Evolutionary conservation across 208 protist species (phyloP).

Genomic region (Trypanosomatidae sp.): DNA sequence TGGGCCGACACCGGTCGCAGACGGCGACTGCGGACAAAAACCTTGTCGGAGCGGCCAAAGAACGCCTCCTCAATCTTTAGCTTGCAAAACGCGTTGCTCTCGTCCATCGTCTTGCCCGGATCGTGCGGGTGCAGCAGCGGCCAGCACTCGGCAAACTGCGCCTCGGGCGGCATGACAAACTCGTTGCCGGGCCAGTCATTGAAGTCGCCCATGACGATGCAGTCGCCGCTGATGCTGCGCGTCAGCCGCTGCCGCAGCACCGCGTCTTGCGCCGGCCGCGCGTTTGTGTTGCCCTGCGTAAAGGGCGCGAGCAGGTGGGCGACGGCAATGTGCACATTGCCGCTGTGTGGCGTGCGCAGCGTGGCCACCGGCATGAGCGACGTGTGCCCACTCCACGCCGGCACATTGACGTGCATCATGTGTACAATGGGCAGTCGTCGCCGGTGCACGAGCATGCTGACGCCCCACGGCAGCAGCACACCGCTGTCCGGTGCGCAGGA

Average conservation of each 20-base stretch:
- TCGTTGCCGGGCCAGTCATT: conserved; percentile 85
- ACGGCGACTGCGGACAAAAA: conserved; percentile 52
- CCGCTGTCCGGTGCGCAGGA: conserved; percentile 41
- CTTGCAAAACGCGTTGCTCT: conserved; percentile 85
- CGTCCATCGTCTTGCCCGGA: conserved; percentile 83
- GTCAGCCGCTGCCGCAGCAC: conserved; percentile 39
- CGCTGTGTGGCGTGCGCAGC: conserved; percentile 17
- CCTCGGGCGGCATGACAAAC: conserved; percentile 67
- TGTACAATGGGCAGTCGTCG: conserved; percentile 21
- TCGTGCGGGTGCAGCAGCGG: conserved; percentile 44
- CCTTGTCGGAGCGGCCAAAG: conserved; percentile 81
- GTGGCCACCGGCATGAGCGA: conserved; percentile 71
- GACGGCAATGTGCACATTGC: conserved; percentile 24
- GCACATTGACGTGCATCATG: conserved; percentile 69
- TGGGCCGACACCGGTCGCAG: conserved; percentile 55
- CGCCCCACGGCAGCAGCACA: conserved; percentile 66
- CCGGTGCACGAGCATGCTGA: conserved; percentile 64
- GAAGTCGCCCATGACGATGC: conserved; percentile 83
- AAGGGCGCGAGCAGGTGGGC: conserved; percentile 78
- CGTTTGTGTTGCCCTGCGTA: conserved; percentile 49
- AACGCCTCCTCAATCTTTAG: conserved; percentile 88
- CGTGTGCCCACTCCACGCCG: conserved; percentile 75
- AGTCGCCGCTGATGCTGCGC: conserved; percentile 30
- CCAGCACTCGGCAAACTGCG: conserved; percentile 74
- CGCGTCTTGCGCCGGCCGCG: conserved; percentile 60